phyloP scores from a whole-genome alignment of 805 yeast genomes.

The Zygoascus ofunaensis region DNA sequence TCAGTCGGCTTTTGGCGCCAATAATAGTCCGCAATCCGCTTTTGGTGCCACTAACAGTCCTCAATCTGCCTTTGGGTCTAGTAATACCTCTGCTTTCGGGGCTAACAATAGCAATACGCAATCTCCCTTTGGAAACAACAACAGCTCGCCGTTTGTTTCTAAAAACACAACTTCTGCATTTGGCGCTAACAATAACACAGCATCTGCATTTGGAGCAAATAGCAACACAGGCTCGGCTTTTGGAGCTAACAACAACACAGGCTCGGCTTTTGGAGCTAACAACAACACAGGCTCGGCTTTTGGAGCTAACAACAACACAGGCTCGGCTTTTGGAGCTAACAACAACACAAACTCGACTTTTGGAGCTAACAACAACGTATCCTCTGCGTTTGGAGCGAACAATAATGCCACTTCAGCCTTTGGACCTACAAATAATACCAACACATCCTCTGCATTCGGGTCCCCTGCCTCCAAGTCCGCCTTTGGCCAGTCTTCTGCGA shows the following conservation, averaged over 20 bases:
- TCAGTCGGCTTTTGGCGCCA: background rate
- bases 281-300: background rate
- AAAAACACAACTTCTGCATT: background rate
- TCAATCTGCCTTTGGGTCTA: background rate
- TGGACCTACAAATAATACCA: background rate
- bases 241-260: background rate
- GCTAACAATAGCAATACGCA: no score
- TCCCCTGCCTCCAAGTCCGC: slow-evolving; percentile 1
- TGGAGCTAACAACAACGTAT: background rate
- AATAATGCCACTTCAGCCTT: background rate
- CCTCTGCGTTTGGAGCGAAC: slow-evolving; percentile 5
- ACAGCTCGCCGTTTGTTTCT: no score
- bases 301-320: background rate
- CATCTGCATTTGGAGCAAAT: slow-evolving; percentile 3
- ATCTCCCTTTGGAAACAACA: no score
- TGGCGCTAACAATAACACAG: background rate
- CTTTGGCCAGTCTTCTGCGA: slow-evolving; percentile 5
- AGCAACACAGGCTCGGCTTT: slow-evolving; percentile 1
- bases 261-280: background rate
- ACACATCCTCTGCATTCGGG: background rate
- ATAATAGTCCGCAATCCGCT: background rate
- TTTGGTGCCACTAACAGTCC: slow-evolving; percentile 5
- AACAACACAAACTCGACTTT: background rate
- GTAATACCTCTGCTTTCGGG: background rate
- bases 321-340: background rate